Evolutionary conservation across 768 basidiomycete species (phyloP), one percentile per base, ranked within the genome.

Genomic region (Kwoniella sp.): DNA sequence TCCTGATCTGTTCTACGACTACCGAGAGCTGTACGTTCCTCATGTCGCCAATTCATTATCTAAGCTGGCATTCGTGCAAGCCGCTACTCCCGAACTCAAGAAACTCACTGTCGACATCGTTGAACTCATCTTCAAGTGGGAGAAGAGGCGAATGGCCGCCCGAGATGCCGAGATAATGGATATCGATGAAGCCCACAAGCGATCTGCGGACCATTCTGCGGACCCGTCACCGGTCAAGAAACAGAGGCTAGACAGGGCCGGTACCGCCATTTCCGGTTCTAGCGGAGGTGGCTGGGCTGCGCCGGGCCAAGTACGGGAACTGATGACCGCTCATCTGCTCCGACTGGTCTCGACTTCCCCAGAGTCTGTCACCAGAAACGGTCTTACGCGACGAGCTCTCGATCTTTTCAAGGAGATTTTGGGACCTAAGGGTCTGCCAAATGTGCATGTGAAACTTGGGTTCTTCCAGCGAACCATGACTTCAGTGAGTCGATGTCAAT

Each of bases 281-380:
- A 75, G 74, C 37, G 67, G 69, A 17, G 73, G 77, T 55, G 79
- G 79, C 2, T 94, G 92, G 91, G 80, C 86, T 23, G 91, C 90
- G 0, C 92, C 94, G 1, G 82, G 90, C 29, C 84, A 85, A 23
- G 87, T 92, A 62, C 86, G 92, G 29, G 95, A 98, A 81, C 89
- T 89, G 65, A 90, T 96, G 82, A 90, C 97, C 68, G 93, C 92
- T 82, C 96, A 93, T 81, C 86, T 99, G 34, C 88, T 99, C n/a
- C 89, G 95, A 53, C 85, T 98, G 52, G 88, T 91, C 9, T 91
- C 91, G 17, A 85, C 86, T 30, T 80, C 83, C 38, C 41, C 69
- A 2, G 83, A 84, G 63, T 73, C 79, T 0, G 73, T 82, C 58
- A 68, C 76, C 26, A 70, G 77, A 25, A 77, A 78, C 38, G 79